Evolutionary conservation across 2,329 filamentous ascomycete species (phyloP), one percentile per base, ranked within the genome.

Genomic region (Knufia petricola): DNA sequence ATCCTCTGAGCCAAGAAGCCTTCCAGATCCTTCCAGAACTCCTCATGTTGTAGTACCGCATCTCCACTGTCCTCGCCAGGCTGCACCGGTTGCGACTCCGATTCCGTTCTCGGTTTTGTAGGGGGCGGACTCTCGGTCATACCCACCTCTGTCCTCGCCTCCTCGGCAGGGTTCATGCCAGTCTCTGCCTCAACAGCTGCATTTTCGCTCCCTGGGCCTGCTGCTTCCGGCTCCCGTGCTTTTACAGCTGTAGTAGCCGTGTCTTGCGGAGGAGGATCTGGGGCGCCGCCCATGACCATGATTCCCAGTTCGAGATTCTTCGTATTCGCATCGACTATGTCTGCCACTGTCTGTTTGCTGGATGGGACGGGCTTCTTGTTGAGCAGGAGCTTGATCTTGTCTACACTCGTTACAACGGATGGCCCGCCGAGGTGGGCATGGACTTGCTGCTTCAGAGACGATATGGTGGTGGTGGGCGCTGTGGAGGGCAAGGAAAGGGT

Each of bases 21-120:
- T 61, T 81, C 80, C 54, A 98, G 66, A 69, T 96, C 92, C 7
- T 68, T 69, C 92, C 92, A 98, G 63, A 98, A 98, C 48, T 76
- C 81, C 4, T 83, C 78, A 10, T 79, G 83, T 60, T 78, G 69
- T 55, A 94, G 62, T 17, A 53, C 65, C 62, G 2, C 57, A 41
- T 34, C 31, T 2, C 51, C 53, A 30, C 47, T 53, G 2, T 43
- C 31, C 23, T 43, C 50, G n/a, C 50, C 54, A 9, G 54, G 54
- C 21, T 53, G 54, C n/a, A 56, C 54, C 10, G 49, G 45, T 17
- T 49, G 47, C 9, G 19, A 26, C 24, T 48, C 17, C 13, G 34
- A 28, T 13, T 48, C 26, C 30, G 50, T 7, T 17, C 55, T 30
- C 24, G 36, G 23, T 50, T 59, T 53, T 45, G 54, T 51, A 36